Conservation (phyloP, 2,329 filamentous ascomycete genomes). For the Leptographium wingfieldii region DNA sequence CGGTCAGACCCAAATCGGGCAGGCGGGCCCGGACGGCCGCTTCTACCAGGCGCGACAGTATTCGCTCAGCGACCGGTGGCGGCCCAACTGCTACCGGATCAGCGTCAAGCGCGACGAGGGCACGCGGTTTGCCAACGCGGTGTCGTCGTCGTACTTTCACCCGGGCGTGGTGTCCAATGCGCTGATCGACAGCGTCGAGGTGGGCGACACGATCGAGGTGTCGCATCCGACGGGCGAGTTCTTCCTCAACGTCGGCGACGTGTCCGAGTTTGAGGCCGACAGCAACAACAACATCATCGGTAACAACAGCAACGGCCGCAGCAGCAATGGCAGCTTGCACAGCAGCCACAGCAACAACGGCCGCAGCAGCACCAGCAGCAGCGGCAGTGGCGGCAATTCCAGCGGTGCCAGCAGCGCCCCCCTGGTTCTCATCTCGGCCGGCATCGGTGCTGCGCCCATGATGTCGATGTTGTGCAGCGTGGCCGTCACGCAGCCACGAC, state of each 20-base stretch:
- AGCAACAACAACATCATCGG: background rate
- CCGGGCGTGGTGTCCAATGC: slow-evolving; percentile 59
- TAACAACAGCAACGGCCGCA: slow-evolving; percentile 9
- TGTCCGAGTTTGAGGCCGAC: slow-evolving; percentile 30
- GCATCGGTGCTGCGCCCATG: slow-evolving; percentile 45
- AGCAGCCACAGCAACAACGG: background rate
- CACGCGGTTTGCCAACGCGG: slow-evolving; percentile 27
- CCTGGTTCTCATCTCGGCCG: slow-evolving; percentile 48
- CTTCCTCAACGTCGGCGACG: slow-evolving; percentile 33
- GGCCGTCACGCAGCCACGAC: slow-evolving; percentile 27
- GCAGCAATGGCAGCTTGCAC: slow-evolving; percentile 20
- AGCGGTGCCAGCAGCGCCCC: slow-evolving; percentile 27
- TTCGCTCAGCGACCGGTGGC: slow-evolving; percentile 54
- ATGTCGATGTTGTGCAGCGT: slow-evolving; percentile 47
- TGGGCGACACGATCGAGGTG: slow-evolving; percentile 50
- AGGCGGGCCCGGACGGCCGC: background rate
- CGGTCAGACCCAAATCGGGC: background rate
- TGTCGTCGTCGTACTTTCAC: slow-evolving; percentile 33
- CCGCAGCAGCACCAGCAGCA: slow-evolving; percentile 15
- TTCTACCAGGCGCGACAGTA: slow-evolving; percentile 55
- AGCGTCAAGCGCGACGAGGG: slow-evolving; percentile 56
- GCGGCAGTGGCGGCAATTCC: background rate
- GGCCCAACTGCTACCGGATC: slow-evolving; percentile 48
- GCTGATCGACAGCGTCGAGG: slow-evolving; percentile 47
- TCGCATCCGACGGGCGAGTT: slow-evolving; percentile 56